Evolutionary conservation across 139 green algal genomes (phyloP).

Genomic region (Micromonas commoda): DNA sequence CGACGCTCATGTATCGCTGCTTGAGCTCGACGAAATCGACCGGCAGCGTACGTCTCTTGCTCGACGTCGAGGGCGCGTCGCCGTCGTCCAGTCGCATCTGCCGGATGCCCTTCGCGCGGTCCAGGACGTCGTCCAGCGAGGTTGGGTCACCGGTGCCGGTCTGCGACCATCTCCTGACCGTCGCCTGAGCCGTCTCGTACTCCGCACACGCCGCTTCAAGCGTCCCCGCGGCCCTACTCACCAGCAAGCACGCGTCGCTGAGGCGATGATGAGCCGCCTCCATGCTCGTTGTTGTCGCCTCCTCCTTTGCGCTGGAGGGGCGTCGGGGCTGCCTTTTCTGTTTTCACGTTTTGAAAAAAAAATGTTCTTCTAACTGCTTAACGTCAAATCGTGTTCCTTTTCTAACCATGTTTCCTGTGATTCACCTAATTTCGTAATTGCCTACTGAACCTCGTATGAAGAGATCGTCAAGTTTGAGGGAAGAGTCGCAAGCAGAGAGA

Average conservation of each 20-base stretch:
- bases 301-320: no score
- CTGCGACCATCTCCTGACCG: not conserved
- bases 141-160: not conserved
- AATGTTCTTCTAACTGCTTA: no score
- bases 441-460: no score
- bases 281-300: no score
- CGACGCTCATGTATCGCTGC: not conserved
- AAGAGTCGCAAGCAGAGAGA: not conserved
- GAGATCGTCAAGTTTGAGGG: no score
- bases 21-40: not conserved
- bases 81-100: not conserved
- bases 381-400: no score
- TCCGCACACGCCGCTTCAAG: not conserved
- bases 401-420: no score
- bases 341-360: not conserved
- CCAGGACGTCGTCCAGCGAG: not conserved
- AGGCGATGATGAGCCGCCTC: not conserved
- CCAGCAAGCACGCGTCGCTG: not conserved
- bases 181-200: not conserved
- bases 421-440: no score
- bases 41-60: not conserved
- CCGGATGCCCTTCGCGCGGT: not conserved
- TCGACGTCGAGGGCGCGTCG: not conserved
- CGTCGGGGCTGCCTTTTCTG: no score
- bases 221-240: not conserved